A percentile compares a stretch with the other conserved stretches of the same genome.
Evolutionary conservation across 83 land plant species (phyloP).

Genomic region (Diphasiastrum complanatum): DNA sequence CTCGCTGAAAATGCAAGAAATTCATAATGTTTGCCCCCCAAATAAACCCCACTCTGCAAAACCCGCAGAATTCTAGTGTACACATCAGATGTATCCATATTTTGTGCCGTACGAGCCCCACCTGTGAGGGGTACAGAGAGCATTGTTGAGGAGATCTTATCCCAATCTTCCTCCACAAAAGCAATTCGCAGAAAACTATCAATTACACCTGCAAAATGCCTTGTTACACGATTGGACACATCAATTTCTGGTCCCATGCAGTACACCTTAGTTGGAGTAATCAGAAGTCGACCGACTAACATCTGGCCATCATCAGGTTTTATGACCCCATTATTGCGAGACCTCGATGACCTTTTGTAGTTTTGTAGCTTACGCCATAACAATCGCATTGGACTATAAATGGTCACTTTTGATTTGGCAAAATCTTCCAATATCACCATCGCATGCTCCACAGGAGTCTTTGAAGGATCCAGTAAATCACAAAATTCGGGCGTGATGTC

Average conservation of each 20-base stretch:
- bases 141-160: conserved; percentile 37
- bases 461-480: conserved; percentile 31
- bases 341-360: neutral
- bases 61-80: conserved; percentile 53
- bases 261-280: conserved; percentile 67
- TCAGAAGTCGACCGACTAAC: conserved; percentile 46
- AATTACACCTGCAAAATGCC: conserved; percentile 38
- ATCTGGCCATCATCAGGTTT: conserved; percentile 32
- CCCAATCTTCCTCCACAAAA: conserved; percentile 79
- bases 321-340: neutral
- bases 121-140: conserved; percentile 28
- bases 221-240: conserved; percentile 42
- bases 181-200: conserved; percentile 62
- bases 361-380: neutral
- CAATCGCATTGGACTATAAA: neutral
- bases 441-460: conserved; percentile 19
- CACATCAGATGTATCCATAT: conserved; percentile 33
- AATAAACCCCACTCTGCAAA: conserved; percentile 50
- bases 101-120: conserved; percentile 10
- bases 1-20: conserved; percentile 95
- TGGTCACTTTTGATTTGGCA: neutral
- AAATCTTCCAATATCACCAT: conserved; percentile 42
- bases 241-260: conserved; percentile 52
- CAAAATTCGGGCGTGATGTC: conserved; percentile 38
- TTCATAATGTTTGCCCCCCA: conserved; percentile 72